Evolutionary conservation across 768 basidiomycete species (phyloP), one percentile per base, ranked within the genome.

Genomic region (Holtermanniella nyarrowii): DNA sequence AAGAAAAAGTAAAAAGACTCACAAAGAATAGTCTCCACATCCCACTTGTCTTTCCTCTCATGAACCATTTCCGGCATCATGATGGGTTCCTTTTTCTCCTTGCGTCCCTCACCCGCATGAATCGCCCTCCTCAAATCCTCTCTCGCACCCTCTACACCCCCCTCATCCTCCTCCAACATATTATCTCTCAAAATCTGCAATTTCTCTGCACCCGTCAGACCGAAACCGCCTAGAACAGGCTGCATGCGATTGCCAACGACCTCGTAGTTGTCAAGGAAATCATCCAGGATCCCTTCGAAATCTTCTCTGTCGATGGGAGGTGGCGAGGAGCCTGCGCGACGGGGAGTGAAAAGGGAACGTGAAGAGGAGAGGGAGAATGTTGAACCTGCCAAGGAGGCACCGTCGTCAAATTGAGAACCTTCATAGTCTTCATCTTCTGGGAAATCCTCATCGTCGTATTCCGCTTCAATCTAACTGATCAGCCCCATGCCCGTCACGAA

Each of bases 21-120:
- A 93, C 93, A 83, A 2, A 99, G 75, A 37, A 99, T 85, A 1
- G 89, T 95, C 71, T 99, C 91, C 55, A 87, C 91, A 67, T 99
- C 95, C 95, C 95, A 99, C 52, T 72, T 69, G 26, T 69, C 61
- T 57, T 85, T 83, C 58, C 84, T 81, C 49, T 81, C 79, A 59
- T 81, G 78, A 44, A 78, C 77, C 58, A 47, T 70, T 54, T 50
- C 74, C 57, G 72, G 72, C 55, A 74, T 69, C 23, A 75, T 72
- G 26, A 79, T 65, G n/a, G 70, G 72, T 4, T 73, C 74, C 39
- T 78, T 76, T 44, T 59, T 60, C n/a, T 61, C 62, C 46, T 57
- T 60, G 37, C 60, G 56, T 42, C 65, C 61, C 40, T 59, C 56
- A 1, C 77, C 75, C 21, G 74, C 60, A 27, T 73, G 72, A 21